phyloP scores from a whole-genome alignment of 2,329 filamentous ascomycete genomes.

The Nemania sp. region DNA sequence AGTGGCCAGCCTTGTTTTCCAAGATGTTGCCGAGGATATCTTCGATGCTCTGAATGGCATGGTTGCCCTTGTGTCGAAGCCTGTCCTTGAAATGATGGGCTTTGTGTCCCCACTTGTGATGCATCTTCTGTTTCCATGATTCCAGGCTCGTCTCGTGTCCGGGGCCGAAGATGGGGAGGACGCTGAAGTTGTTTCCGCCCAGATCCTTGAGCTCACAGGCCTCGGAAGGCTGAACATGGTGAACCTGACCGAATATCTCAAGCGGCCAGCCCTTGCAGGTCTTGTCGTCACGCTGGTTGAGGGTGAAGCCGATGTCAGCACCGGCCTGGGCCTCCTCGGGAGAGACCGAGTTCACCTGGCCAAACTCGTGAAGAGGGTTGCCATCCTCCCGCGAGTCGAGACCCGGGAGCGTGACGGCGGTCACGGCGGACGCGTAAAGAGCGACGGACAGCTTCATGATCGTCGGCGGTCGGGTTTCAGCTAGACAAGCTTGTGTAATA shows the following conservation, averaged over 20 bases:
- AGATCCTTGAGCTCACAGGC: constrained; percentile 31
- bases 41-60: constrained; percentile 4
- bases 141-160: constrained; percentile 22
- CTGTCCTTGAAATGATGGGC: neutral
- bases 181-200: constrained; percentile 35
- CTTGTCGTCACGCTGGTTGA: constrained; percentile 9
- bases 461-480: constrained; percentile 11
- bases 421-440: constrained; percentile 34
- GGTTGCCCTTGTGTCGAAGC: neutral
- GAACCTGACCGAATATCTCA: constrained; percentile 30
- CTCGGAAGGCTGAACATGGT: constrained; percentile 29
- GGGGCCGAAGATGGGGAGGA: constrained; percentile 33
- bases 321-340: constrained; percentile 25
- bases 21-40: constrained; percentile 13
- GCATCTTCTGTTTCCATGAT: constrained; percentile 14
- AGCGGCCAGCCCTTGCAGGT: constrained; percentile 28
- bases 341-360: constrained; percentile 20
- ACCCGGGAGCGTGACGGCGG: constrained; percentile 33
- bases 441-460: constrained; percentile 36
- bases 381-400: constrained; percentile 16
- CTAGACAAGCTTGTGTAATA: constrained; percentile 10
- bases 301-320: constrained; percentile 10
- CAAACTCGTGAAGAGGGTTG: constrained; percentile 25
- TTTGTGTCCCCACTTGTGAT: neutral
- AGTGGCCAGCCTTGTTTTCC: neutral